Conservation (phyloP, 495 filamentous ascomycete genomes). For the Podospora sp. region DNA sequence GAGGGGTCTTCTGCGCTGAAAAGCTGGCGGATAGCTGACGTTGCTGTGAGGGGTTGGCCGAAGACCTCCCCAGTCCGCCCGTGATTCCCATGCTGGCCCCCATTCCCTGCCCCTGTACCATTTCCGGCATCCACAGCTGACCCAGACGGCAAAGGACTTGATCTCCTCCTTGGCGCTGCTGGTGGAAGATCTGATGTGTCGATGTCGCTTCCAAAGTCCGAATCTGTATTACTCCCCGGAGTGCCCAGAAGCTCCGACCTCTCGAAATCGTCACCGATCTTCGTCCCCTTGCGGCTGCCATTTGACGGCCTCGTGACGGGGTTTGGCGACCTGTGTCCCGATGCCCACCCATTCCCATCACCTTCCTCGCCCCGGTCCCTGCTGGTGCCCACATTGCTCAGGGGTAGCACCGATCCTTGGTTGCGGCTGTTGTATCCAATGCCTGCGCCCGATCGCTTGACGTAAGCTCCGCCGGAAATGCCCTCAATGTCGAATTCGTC, state of each 20-base stretch:
- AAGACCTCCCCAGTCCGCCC: slow-evolving; percentile 23
- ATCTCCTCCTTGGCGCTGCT: slow-evolving; percentile 52
- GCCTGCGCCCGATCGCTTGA: slow-evolving; percentile 69
- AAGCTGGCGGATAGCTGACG: slow-evolving; percentile 67
- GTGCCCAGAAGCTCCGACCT: slow-evolving; percentile 64
- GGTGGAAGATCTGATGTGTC: slow-evolving; percentile 66
- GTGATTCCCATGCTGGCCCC: slow-evolving; percentile 19
- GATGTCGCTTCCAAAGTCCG: slow-evolving; percentile 63
- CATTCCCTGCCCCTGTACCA: slow-evolving; percentile 26
- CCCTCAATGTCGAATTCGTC: slow-evolving; percentile 98
- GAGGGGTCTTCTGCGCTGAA: slow-evolving; percentile 81
- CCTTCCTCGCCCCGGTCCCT: slow-evolving; percentile 32
- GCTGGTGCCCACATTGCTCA: slow-evolving; percentile 52
- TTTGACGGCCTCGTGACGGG: slow-evolving; percentile 44
- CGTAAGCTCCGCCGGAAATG: slow-evolving; percentile 69
- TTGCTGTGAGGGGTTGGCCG: slow-evolving; percentile 62
- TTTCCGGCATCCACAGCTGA: slow-evolving; percentile 13
- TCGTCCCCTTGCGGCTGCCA: slow-evolving; percentile 52
- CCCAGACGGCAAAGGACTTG: slow-evolving; percentile 54
- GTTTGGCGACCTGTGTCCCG: slow-evolving; percentile 54
- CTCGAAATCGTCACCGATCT: slow-evolving; percentile 55
- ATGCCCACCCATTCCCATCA: slow-evolving; percentile 50
- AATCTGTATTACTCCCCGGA: slow-evolving; percentile 62
- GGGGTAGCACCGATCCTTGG: slow-evolving; percentile 56
- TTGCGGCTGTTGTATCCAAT: slow-evolving; percentile 64